Evolutionary conservation across 495 filamentous ascomycete genomes (phyloP), one percentile per base, ranked within the genome.

Genomic region (Talaromyces adpressus): DNA sequence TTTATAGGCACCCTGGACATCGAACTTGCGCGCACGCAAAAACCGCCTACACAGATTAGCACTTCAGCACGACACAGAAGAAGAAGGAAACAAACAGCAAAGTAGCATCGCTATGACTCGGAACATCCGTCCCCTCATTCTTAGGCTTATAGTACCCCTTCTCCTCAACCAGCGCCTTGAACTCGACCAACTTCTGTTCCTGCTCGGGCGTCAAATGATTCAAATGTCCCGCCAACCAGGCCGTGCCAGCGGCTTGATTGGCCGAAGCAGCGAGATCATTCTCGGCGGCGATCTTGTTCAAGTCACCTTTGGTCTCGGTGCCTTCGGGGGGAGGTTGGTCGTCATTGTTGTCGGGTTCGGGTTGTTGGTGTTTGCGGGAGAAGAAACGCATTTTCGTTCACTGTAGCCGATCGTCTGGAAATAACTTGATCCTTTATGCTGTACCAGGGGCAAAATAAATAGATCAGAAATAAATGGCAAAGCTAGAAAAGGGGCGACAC

Each of bases 71-170:
- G 4, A 14, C 34, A 39, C 2, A 14, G 34, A 51, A 47, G 57
- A 51, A 36, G 32, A 59, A 54, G 30, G 20, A 56, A 12, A 57
- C 88, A 66, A 80, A 93, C 89, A 95, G 79, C 67, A 95, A 74
- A 4, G 89, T 92, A 71, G 89, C 85, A 79, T 95, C 91, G 60
- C 91, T 89, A 71, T 92, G 90, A 64, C 85, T 89, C 0, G 88
- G 71, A 18, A 70, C 72, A 61, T 70, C 76, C 6, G 70, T 78
- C 29, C 76, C 73, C 57, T 69, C 70, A 20, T 66, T 70, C 14
- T 78, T 81, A 2, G 85, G 80, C 49, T 74, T 82, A 70, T 91
- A 94, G 64, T 89, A 80, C 6, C 82, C 85, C 64, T 86, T 83
- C 68, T 89, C 80, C 47, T 81, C 78, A 62, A 87, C 81, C 49